Percentiles rank a stretch among this genome's conserved stretches.
Conservation (phyloP, 345 rosid species). For the Lepidium aucheri region DNA sequence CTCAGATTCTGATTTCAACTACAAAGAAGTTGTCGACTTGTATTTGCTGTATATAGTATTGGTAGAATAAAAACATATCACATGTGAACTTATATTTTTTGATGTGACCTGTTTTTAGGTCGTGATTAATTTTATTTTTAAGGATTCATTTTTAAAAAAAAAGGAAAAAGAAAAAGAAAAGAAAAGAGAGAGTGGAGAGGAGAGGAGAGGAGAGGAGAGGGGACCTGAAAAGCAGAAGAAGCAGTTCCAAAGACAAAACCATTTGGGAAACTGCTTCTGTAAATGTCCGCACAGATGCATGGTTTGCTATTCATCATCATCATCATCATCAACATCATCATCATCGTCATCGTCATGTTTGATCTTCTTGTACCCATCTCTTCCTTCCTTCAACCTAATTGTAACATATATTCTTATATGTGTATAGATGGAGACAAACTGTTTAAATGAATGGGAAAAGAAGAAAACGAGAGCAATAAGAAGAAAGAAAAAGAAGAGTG, state of each 20-base stretch:
- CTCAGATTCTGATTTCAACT: neutral
- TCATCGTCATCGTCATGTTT: neutral
- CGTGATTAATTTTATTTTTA: too few species aligned
- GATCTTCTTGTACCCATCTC: slow-evolving; percentile 6
- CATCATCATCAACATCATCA: neutral
- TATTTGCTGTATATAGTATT: neutral
- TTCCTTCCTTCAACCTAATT: neutral
- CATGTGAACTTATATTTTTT: slow-evolving; percentile 11
- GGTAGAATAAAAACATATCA: neutral
- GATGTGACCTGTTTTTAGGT: slow-evolving; percentile 3
- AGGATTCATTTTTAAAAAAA: too few species aligned
- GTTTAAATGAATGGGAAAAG: neutral
- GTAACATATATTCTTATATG: slow-evolving; percentile 1
- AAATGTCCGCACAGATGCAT: slow-evolving; percentile 29
- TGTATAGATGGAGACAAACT: neutral
- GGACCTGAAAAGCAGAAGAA: slow-evolving; percentile 52
- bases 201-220: slow-evolving; percentile 9
- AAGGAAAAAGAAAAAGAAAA: too few species aligned
- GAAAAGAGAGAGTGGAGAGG: neutral
- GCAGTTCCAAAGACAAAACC: slow-evolving; percentile 56
- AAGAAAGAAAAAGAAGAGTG: neutral
- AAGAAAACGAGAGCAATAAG: neutral
- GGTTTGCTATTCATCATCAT: slow-evolving; percentile 15
- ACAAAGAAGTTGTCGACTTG: neutral
- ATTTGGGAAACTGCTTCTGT: slow-evolving; percentile 39